Base-by-base conservation (phyloP, 2,329 filamentous ascomycete species). In the Aphanocladium album region DNA sequence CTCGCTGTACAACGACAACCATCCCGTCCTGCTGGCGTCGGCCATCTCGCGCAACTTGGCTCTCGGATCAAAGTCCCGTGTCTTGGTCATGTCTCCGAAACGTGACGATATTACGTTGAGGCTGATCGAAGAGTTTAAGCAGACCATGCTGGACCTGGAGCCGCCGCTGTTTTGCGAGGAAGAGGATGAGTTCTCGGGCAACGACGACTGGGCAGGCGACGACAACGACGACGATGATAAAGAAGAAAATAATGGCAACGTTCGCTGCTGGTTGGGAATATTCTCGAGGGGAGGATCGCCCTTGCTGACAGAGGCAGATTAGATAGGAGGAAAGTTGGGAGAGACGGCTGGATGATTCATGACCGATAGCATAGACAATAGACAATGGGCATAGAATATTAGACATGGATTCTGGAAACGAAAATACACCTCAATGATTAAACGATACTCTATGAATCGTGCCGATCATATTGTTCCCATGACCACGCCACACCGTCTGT, bases 1-100 rank as follows among this genome's bases (percentile, higher is more conserved):
- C 72, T 84, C 91, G 0, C 78, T 99, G 21, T 98, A 98, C 74
- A 91, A 93, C 50, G 83, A 92, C 53, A 83, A 89, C 4, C 95
- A 98, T 69, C 91, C 93, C 0, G 75, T 73, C 3, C 83, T 95
- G 68, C 81, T 98, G 23, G 86, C 87, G 0, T 79, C 85, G 16
- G 87, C 90, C 16, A 86, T 98, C 49, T 74, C 80, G 11, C 76
- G 56, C 35, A 91, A 92, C 74, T 79, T 97, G 12, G 81, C 80
- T 9, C 74, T 78, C 16, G 79, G 78, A 3, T 60, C 72, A 0
- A 76, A 82, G 30, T 84, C 90, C 2, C 82, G 89, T 39, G 88
- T 89, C 1, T 79, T 97, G 12, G 77, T 95, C 49, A 93, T 96
- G 76, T 85, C 96, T 47, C 93, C 93, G 0, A 79, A 91, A 58